Conservation (phyloP, 78 protist genomes). For the Dictyostelium brefeldianum region DNA sequence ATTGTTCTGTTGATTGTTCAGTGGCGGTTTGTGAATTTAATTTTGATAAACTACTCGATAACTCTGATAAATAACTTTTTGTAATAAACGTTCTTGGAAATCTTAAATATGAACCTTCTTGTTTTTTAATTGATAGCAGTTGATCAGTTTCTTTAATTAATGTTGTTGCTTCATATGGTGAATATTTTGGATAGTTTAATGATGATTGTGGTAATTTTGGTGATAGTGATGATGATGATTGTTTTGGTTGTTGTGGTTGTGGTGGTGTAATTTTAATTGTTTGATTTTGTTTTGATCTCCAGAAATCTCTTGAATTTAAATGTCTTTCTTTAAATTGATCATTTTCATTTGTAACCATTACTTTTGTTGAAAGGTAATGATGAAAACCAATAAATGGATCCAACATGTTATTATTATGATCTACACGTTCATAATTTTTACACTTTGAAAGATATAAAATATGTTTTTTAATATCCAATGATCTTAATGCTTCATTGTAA, state of each 20-base stretch:
- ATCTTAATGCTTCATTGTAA: not conserved
- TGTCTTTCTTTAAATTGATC: not conserved
- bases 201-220: not conserved
- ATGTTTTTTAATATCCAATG: not conserved
- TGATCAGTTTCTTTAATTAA: not conserved
- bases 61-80: not conserved
- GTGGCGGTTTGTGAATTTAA: not conserved
- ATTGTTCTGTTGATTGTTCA: no score
- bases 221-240: no score
- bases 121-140: not conserved
- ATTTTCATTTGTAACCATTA: not conserved
- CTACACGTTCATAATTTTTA: not conserved
- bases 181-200: not conserved
- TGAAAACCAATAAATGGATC: not conserved
- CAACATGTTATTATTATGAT: not conserved
- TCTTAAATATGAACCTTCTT: not conserved
- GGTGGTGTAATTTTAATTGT: not conserved
- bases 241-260: no score
- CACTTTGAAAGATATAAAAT: not conserved
- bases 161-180: no score
- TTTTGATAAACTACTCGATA: not conserved
- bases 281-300: not conserved
- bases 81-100: not conserved
- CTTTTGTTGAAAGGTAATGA: not conserved
- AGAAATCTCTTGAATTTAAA: not conserved